phyloP scores from a whole-genome alignment of 345 rosid species.

The Pistacia atlantica region DNA sequence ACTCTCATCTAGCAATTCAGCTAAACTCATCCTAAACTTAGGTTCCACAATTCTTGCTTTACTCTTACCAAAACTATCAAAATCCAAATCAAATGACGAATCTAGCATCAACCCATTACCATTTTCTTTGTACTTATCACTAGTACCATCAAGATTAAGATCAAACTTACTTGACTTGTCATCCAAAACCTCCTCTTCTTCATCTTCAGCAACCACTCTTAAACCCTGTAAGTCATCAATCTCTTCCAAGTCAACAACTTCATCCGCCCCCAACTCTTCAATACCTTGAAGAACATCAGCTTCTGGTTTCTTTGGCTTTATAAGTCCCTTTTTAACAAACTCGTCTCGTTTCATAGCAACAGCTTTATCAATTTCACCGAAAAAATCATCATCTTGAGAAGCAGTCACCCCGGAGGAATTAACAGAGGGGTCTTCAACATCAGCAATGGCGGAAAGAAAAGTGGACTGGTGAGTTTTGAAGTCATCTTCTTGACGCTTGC shows the following conservation, averaged over 20 bases:
- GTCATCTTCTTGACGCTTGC: conserved; percentile 76
- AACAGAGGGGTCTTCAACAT: conserved; percentile 63
- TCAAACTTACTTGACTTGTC: conserved; percentile 29
- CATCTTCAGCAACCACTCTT: conserved; percentile 46
- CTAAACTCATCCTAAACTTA: conserved; percentile 72
- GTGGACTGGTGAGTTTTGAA: conserved; percentile 68
- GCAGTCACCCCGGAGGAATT: background rate
- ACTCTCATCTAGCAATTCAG: conserved; percentile 91
- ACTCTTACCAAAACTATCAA: conserved; percentile 61
- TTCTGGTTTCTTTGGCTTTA: conserved; percentile 40
- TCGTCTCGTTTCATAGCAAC: conserved; percentile 79
- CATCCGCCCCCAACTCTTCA: conserved; percentile 76
- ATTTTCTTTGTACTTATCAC: conserved; percentile 31
- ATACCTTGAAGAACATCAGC: conserved; percentile 32
- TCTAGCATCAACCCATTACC: conserved; percentile 32
- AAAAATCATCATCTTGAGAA: conserved; percentile 58
- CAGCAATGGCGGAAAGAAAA: conserved; percentile 79
- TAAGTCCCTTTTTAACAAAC: conserved; percentile 70
- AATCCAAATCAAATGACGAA: conserved; percentile 73
- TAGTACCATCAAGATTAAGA: conserved; percentile 28
- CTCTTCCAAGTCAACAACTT: conserved; percentile 81
- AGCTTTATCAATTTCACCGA: conserved; percentile 85
- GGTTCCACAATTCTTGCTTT: conserved; percentile 73
- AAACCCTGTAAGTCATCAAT: conserved; percentile 66
- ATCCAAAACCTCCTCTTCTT: conserved; percentile 37